Base-by-base conservation (phyloP, 306 rosid species). In the Ziziphus jujuba region DNA sequence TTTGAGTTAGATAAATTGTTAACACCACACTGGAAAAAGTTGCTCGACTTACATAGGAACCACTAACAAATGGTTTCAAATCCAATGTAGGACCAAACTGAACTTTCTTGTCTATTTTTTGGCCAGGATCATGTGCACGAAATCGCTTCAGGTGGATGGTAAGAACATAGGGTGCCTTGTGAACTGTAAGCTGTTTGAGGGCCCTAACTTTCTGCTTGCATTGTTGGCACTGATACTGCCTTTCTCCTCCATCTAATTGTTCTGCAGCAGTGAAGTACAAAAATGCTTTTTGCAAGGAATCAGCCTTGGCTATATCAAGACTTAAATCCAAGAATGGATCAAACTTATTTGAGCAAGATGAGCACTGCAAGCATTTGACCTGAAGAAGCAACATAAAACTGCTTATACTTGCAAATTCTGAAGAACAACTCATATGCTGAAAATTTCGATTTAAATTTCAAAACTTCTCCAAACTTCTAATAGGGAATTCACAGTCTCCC, bases 181-280 rank as follows among this genome's bases (percentile, higher is more conserved):
- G 85, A 67, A 95, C 77, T 22, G 99, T 90, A 28, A 95, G 88
- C 81, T 88, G 95, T 74, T 95, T 95, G 56, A 64, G 76, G 79
- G 99, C 99, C 75, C 70, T 81, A 59, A 95, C 99, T 87, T 95
- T 95, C 70, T 95, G 92, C 70, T 95, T 95, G 90, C 99, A 95
- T 65, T 72, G 72, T 69, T 90, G 92, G 74, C 99, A 95, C 33
- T 90, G 89, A 75, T 95, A 95, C 67, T 90, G 95, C 65, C 64
- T 87, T 73, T 88, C 96, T 63, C 97, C 99, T 74, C 97, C 99
- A 84, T 95, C 99, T 72, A 95, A 84, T 64, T 76, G 85, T 70
- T 93, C 98, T 6, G 84, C 77, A 23, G 96, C 81, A 10, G 97
- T 95, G 79, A 95, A 95, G 79, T 90, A 83, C 34, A 65, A 66